Evolutionary conservation across 2,329 filamentous ascomycete species (phyloP).

Genomic region (Xylaria digitata): DNA sequence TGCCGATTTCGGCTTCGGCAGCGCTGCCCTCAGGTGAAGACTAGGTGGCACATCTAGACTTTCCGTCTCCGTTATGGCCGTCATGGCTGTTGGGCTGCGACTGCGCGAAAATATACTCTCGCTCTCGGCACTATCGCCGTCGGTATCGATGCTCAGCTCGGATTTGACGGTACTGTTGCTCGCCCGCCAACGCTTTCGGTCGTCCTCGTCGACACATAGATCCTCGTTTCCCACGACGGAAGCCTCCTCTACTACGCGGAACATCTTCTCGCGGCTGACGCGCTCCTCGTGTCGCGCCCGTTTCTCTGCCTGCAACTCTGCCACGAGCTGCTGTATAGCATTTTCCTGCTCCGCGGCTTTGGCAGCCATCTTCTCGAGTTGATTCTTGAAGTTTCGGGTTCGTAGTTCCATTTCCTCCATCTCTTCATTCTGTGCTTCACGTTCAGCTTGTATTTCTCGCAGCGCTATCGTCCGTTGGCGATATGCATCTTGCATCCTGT

Average conservation of each 20-base stretch:
- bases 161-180: slow-evolving; percentile 56
- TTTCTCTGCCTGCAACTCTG: slow-evolving; percentile 65
- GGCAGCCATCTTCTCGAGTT: slow-evolving; percentile 69
- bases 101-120: slow-evolving; percentile 71
- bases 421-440: slow-evolving; percentile 66
- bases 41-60: slow-evolving; percentile 32
- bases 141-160: slow-evolving; percentile 64
- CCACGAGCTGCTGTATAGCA: slow-evolving; percentile 61
- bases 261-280: slow-evolving; percentile 47
- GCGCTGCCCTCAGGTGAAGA: slow-evolving; percentile 29
- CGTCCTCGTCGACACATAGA: slow-evolving; percentile 64
- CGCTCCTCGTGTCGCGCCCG: slow-evolving; percentile 57
- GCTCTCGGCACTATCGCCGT: slow-evolving; percentile 59
- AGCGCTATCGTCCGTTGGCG: slow-evolving; percentile 63
- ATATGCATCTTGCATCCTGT: slow-evolving; percentile 69
- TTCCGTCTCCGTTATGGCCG: slow-evolving; percentile 46
- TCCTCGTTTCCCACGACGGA: slow-evolving; percentile 62
- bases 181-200: slow-evolving; percentile 56
- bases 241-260: slow-evolving; percentile 48
- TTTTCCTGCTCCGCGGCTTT: slow-evolving; percentile 65
- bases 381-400: slow-evolving; percentile 65
- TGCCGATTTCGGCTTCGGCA: slow-evolving; percentile 45
- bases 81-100: slow-evolving; percentile 65
- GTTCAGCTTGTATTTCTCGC: slow-evolving; percentile 64
- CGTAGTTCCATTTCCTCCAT: slow-evolving; percentile 66